Evolutionary conservation across 176 grass and related monocot genomes (phyloP).

Genomic region (Oryza brachyantha): DNA sequence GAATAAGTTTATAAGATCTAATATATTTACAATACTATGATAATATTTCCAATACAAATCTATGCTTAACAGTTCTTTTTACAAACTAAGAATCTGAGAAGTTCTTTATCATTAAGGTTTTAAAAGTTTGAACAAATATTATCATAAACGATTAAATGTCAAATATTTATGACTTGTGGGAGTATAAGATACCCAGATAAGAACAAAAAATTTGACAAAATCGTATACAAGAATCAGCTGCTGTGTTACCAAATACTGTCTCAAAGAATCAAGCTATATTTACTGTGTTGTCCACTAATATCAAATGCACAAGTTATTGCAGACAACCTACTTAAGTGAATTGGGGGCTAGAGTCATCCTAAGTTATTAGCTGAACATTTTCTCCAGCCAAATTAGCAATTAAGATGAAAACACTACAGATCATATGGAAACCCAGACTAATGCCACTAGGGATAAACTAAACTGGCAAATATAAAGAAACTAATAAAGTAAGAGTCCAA

Average conservation of each 20-base stretch:
- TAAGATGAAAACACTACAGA: neutral
- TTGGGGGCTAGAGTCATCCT: neutral
- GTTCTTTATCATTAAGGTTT: no score
- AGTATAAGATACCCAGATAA: conserved; percentile 11
- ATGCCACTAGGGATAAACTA: neutral
- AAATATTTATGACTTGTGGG: no score
- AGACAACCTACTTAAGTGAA: conserved; percentile 14
- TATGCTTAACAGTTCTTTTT: no score
- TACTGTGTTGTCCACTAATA: neutral
- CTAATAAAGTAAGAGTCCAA: neutral
- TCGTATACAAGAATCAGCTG: conserved; percentile 2
- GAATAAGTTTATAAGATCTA: no score
- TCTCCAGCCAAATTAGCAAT: neutral
- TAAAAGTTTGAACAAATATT: no score
- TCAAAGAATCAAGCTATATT: neutral
- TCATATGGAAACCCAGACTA: neutral
- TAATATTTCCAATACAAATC: no score
- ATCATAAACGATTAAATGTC: no score
- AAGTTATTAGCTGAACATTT: neutral
- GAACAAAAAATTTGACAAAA: neutral
- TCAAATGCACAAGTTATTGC: conserved; percentile 4
- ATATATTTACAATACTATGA: no score
- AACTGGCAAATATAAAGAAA: conserved; percentile 9
- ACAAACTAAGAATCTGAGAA: no score
- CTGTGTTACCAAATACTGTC: neutral